Evolutionary conservation across 2,329 filamentous ascomycete species (phyloP).

Genomic region (Hypoxylon sp.): DNA sequence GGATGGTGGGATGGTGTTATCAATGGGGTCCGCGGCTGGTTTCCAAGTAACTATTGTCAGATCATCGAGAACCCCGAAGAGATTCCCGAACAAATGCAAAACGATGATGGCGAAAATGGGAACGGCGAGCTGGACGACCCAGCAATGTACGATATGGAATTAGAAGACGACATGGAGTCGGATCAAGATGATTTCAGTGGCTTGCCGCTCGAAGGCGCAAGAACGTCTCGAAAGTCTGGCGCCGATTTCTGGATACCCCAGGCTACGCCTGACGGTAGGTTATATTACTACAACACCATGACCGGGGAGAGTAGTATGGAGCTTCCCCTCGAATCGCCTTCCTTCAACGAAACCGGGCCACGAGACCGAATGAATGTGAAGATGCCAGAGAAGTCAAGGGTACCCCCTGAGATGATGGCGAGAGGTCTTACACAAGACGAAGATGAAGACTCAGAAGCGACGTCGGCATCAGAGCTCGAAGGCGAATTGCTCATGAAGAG

Average conservation of each 20-base stretch:
- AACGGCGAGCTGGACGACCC: conserved; percentile 71
- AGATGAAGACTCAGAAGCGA: conserved; percentile 84
- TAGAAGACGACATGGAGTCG: conserved; percentile 72
- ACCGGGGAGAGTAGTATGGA: conserved; percentile 96
- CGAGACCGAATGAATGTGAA: conserved; percentile 87
- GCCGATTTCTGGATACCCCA: conserved; percentile 99
- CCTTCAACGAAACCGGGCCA: conserved; percentile 82
- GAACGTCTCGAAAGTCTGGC: conserved; percentile 69
- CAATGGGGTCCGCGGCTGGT: conserved; percentile 96
- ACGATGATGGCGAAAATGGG: conserved; percentile 61
- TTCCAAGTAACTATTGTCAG: conserved; percentile 98
- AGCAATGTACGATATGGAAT: conserved; percentile 71
- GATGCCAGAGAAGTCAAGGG: conserved; percentile 88
- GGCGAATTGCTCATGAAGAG: conserved; percentile 76
- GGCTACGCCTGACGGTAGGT: conserved; percentile 87
- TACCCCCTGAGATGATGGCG: conserved; percentile 90
- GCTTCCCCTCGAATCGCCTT: conserved; percentile 90
- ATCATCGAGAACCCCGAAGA: conserved; percentile 82
- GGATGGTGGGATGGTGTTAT: conserved; percentile 99
- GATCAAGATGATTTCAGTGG: conserved; percentile 67
- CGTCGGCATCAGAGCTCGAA: conserved; percentile 86
- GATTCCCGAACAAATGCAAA: conserved; percentile 67
- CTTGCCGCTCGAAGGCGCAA: conserved; percentile 73
- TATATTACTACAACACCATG: conserved; percentile 99
- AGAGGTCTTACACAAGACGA: conserved; percentile 83